Conservation (phyloP, 352 stramenopile genomes). For the Phytopythium chamaehyphon region DNA sequence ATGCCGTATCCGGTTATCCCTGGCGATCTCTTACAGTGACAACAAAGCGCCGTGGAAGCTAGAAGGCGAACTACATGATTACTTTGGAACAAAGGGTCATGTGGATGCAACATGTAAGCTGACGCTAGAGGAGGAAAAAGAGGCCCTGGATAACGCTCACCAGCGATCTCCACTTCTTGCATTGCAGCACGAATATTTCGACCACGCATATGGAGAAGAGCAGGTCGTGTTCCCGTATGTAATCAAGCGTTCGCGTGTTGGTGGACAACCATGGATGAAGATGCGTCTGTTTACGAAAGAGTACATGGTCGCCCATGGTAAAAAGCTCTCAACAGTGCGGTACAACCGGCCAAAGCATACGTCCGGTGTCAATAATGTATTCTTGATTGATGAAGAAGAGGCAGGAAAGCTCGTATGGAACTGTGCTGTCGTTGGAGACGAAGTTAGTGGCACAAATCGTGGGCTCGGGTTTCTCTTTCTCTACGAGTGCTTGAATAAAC, state of each 20-base stretch:
- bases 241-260: conserved; percentile 60
- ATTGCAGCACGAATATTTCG: conserved; percentile 64
- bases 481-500: conserved; percentile 76
- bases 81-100: conserved; percentile 86
- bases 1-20: conserved; percentile 89
- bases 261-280: conserved; percentile 84
- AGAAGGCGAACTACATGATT: conserved; percentile 75
- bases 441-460: conserved; percentile 79
- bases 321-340: conserved; percentile 76
- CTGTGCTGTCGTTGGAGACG: conserved; percentile 72
- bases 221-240: conserved; percentile 1
- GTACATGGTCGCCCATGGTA: conserved; percentile 70
- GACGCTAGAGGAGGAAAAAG: conserved; percentile 93
- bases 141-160: conserved; percentile 80
- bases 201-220: conserved; percentile 22
- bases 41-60: conserved; percentile 91
- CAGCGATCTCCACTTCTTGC: conserved; percentile 64
- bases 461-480: conserved; percentile 77
- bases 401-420: conserved; percentile 81
- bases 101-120: conserved; percentile 93
- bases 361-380: conserved; percentile 47
- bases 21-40: conserved; percentile 86
- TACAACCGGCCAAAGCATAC: conserved; percentile 79
- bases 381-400: conserved; percentile 76
- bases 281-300: conserved; percentile 69